These are phyloP conservation scores for Rhododendron mucronatum DNA, from an alignment of 148 eudicot genomes.

Conservation along the genomic window DNA sequence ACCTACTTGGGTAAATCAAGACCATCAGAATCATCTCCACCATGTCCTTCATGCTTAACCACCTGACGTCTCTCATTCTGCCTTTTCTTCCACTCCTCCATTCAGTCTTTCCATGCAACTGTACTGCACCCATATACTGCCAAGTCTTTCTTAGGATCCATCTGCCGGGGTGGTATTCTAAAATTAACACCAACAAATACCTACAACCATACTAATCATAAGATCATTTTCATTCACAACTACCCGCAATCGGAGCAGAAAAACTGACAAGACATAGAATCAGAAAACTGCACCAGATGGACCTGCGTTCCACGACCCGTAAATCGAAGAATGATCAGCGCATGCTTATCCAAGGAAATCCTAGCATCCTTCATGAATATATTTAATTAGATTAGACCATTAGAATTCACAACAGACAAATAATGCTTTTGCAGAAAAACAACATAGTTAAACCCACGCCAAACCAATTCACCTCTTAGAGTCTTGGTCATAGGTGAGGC, in stretches of 20 bases:
- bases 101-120: too few species aligned
- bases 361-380: conserved; percentile 42
- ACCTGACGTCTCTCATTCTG: too few species aligned
- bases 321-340: conserved; percentile 61
- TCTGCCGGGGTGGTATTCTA: too few species aligned
- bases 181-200: too few species aligned
- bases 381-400: background rate
- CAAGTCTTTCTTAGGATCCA: too few species aligned
- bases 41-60: too few species aligned
- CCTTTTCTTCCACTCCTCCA: too few species aligned
- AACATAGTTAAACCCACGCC: background rate
- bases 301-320: conserved; percentile 53
- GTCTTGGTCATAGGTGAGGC: conserved; percentile 61
- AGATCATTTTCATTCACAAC: conserved; percentile 18
- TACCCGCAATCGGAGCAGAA: background rate
- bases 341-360: conserved; percentile 61
- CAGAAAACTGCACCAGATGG: conserved; percentile 49
- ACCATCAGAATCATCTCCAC: too few species aligned
- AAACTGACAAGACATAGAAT: conserved; percentile 58
- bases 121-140: too few species aligned
- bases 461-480: conserved; percentile 22
- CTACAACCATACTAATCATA: too few species aligned
- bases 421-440: background rate
- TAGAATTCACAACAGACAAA: background rate
- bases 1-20: too few species aligned